Evolutionary conservation across 768 basidiomycete species (phyloP).

Genomic region (Tricholoma sp.): DNA sequence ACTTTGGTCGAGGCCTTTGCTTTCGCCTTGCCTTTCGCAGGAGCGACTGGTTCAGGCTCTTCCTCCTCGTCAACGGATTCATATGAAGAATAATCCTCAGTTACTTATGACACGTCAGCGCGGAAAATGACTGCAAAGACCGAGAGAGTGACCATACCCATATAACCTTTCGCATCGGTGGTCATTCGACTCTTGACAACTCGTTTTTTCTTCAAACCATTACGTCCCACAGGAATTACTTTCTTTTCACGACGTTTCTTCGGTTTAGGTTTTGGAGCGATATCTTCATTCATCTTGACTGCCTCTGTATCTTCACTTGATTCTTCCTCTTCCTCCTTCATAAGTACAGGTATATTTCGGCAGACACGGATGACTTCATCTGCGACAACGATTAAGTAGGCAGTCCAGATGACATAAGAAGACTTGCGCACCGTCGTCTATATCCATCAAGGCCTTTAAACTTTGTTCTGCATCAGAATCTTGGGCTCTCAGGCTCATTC

Average conservation of each 20-base stretch:
- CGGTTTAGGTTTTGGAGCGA: conserved; percentile 26
- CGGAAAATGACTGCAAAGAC: neutral
- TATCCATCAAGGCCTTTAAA: conserved; percentile 64
- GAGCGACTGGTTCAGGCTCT: conserved; percentile 28
- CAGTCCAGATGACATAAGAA: neutral
- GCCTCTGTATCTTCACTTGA: conserved; percentile 26
- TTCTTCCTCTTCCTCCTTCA: conserved; percentile 18
- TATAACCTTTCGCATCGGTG: conserved; percentile 67
- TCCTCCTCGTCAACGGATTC: conserved; percentile 70
- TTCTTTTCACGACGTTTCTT: conserved; percentile 49
- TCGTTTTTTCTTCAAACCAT: conserved; percentile 71
- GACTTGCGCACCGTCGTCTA: conserved; percentile 56
- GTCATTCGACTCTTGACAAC: conserved; percentile 52
- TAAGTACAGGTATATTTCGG: conserved; percentile 12
- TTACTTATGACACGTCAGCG: conserved; percentile 36
- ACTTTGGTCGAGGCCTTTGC: conserved; percentile 15
- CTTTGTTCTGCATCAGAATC: conserved; percentile 43
- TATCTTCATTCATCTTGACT: conserved; percentile 33
- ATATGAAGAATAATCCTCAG: conserved; percentile 75
- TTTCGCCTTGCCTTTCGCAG: conserved; percentile 24
- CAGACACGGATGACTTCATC: conserved; percentile 28
- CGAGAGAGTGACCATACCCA: conserved; percentile 38
- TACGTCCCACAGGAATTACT: conserved; percentile 65
- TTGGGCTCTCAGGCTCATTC: conserved; percentile 20
- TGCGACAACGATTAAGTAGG: conserved; percentile 10